phyloP scores from a whole-genome alignment of 345 rosid species.

The Citrus hindsii region DNA sequence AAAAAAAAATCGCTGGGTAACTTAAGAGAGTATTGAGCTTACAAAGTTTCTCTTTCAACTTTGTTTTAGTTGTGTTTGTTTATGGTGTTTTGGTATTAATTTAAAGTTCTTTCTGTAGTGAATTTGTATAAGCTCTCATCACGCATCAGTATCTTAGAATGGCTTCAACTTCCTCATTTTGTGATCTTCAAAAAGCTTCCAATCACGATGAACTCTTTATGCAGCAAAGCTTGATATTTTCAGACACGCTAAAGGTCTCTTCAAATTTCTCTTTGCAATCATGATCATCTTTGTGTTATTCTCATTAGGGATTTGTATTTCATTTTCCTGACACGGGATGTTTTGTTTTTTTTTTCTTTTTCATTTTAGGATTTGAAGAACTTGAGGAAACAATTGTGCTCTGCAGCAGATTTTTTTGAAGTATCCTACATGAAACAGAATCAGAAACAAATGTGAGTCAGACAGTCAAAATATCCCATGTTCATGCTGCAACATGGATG shows the following conservation, averaged over 20 bases:
- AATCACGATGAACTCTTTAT: constrained; percentile 65
- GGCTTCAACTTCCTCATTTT: constrained; percentile 39
- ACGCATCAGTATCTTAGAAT: background rate
- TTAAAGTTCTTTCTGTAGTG: background rate
- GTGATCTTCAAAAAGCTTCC: constrained; percentile 41
- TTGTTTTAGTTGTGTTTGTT: background rate
- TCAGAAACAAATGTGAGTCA: constrained; percentile 61
- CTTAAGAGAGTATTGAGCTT: too few relatives aligned
- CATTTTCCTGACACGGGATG: background rate
- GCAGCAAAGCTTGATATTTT: constrained; percentile 65
- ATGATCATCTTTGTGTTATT: background rate
- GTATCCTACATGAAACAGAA: constrained; percentile 48
- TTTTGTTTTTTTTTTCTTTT: background rate
- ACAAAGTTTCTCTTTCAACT: background rate
- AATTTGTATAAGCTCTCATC: background rate
- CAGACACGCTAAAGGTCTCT: constrained; percentile 67
- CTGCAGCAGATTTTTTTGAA: constrained; percentile 89
- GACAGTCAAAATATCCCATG: background rate
- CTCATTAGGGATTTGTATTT: background rate
- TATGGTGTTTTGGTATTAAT: background rate
- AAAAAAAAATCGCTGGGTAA: background rate
- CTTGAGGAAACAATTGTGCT: constrained; percentile 67
- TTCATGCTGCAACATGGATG: background rate
- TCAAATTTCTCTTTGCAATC: background rate
- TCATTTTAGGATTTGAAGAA: constrained; percentile 66